phyloP scores from a whole-genome alignment of 345 rosid species.

The Diplotaxis tenuifolia region DNA sequence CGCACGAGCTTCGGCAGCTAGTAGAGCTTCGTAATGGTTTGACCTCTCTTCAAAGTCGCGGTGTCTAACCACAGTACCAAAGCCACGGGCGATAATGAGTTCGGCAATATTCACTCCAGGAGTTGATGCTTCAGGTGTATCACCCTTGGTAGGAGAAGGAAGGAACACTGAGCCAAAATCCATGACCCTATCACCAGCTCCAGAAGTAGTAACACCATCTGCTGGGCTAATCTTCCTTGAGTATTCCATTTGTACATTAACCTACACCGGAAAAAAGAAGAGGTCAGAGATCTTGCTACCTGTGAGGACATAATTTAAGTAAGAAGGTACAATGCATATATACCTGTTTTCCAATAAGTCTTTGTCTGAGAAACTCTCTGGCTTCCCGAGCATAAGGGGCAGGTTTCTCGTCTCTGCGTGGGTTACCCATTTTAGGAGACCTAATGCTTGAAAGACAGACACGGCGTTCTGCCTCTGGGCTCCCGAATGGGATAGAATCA shows the following conservation, averaged over 20 bases:
- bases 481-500: slow-evolving; percentile 83
- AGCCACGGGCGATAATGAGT: slow-evolving; percentile 75
- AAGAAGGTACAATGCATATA: background rate
- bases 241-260: slow-evolving; percentile 91
- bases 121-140: slow-evolving; percentile 52
- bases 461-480: slow-evolving; percentile 80
- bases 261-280: slow-evolving; percentile 46
- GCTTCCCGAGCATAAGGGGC: slow-evolving; percentile 96
- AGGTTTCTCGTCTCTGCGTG: slow-evolving; percentile 85
- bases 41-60: slow-evolving; percentile 98
- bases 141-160: slow-evolving; percentile 56
- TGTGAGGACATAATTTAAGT: background rate
- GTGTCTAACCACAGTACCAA: slow-evolving; percentile 74
- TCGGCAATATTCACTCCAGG: slow-evolving; percentile 73
- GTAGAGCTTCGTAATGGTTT: slow-evolving; percentile 81
- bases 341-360: slow-evolving; percentile 79
- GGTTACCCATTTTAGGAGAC: slow-evolving; percentile 87
- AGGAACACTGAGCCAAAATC: slow-evolving; percentile 95
- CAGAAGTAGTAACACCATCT: slow-evolving; percentile 60
- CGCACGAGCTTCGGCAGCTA: slow-evolving; percentile 94
- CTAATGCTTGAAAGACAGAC: slow-evolving; percentile 91
- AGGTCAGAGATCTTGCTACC: slow-evolving; percentile 24
- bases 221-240: slow-evolving; percentile 67
- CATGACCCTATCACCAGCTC: slow-evolving; percentile 74
- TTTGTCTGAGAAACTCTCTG: slow-evolving; percentile 75